Base-by-base conservation (phyloP, 345 rosid species). In the Schrenkiella parvula region DNA sequence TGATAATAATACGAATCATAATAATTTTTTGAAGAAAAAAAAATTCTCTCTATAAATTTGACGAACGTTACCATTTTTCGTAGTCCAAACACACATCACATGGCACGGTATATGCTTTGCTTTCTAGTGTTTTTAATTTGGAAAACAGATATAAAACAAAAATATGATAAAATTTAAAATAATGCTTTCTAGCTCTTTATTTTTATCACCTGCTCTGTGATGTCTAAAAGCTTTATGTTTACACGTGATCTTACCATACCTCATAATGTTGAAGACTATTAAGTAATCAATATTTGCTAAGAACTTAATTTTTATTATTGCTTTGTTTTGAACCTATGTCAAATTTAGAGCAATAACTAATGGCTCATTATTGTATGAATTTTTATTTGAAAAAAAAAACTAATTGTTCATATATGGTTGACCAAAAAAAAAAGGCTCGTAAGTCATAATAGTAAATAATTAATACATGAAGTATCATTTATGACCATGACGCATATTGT, bases 161-260 rank as follows among this genome's bases (percentile, higher is more conserved):
- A 31, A n/a, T n/a, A n/a, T 31, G 2, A 31, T 31, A 1, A 31
- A 6, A 31, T n/a, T n/a, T n/a, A n/a, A n/a, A n/a, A n/a, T n/a
- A n/a, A n/a, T n/a, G n/a, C n/a, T n/a, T n/a, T n/a, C n/a, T n/a
- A n/a, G n/a, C n/a, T n/a, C n/a, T n/a, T n/a, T n/a, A n/a, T n/a
- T n/a, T n/a, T n/a, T n/a, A n/a, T n/a, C n/a, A n/a, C 46, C 5
- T 29, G 32, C 7, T 6, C 32, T 23, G 18, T 18, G n/a, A n/a
- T n/a, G 8, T 46, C 41, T 29, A 19, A 0, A 46, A 31, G 3
- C 22, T 48, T 52, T 17, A 25, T 12, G 37, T 47, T 25, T 12
- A 29, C 70, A 66, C 37, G 60, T 66, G 70, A 50, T 51, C 22
- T 23, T n/a, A 50, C 48, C 35, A 35, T 51, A 35, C 37, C 35